phyloP scores from a whole-genome alignment of 2,329 filamentous ascomycete species.

The Coleophoma cylindrospora region DNA sequence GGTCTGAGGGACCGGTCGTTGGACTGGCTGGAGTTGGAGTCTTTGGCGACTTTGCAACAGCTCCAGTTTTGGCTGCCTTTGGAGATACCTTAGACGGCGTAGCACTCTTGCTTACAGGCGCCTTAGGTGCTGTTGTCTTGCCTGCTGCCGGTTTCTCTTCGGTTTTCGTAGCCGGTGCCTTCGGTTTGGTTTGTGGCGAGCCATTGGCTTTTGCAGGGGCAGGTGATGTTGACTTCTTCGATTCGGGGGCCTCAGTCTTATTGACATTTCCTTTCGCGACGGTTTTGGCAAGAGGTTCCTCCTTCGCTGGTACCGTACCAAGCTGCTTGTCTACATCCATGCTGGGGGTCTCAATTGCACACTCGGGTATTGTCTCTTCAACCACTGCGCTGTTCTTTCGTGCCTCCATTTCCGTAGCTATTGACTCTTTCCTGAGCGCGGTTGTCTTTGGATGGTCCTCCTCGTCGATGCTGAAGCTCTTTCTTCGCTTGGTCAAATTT shows the following conservation, averaged over 20 bases:
- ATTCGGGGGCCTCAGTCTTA: slow-evolving; percentile 9
- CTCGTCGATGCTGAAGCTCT: slow-evolving; percentile 23
- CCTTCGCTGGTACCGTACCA: slow-evolving; percentile 6
- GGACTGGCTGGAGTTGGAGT: slow-evolving; percentile 28
- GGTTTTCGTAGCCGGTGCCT: slow-evolving; percentile 1
- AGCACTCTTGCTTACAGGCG: slow-evolving; percentile 6
- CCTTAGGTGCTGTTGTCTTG: slow-evolving; percentile 12
- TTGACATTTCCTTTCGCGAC: slow-evolving; percentile 4
- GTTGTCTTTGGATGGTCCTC: slow-evolving; percentile 15
- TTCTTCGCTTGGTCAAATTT: slow-evolving; percentile 19
- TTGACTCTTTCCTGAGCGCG: slow-evolving; percentile 17
- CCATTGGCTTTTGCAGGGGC: background rate
- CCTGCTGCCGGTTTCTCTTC: slow-evolving; percentile 8
- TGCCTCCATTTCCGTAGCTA: slow-evolving; percentile 16
- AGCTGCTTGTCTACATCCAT: slow-evolving; percentile 15
- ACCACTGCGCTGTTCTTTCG: slow-evolving; percentile 19
- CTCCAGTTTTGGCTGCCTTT: slow-evolving; percentile 21
- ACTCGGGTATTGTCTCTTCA: slow-evolving; percentile 22
- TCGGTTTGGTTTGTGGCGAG: slow-evolving; percentile 5
- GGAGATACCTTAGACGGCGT: slow-evolving; percentile 20
- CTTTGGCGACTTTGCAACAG: slow-evolving; percentile 27
- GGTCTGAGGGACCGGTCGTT: slow-evolving; percentile 17
- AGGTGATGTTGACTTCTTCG: slow-evolving; percentile 5
- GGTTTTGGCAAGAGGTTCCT: slow-evolving; percentile 9
- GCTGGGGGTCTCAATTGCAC: slow-evolving; percentile 18